Percentiles rank a stretch among this genome's conserved stretches.
Conservation (phyloP, 2,329 filamentous ascomycete genomes). For the Fusarium temperatum region DNA sequence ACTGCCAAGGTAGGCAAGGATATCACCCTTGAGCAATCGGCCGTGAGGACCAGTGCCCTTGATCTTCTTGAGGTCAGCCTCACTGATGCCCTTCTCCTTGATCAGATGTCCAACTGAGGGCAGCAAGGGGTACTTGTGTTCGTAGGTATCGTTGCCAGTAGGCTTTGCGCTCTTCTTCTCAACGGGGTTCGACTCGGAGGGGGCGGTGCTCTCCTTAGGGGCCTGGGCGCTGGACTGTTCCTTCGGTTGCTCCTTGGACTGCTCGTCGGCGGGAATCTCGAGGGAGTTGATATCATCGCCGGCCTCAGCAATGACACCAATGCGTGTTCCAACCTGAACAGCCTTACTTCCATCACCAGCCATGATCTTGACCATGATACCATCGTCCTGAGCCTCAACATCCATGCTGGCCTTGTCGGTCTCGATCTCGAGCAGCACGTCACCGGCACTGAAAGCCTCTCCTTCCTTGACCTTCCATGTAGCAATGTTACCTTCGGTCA, state of each 20-base stretch:
- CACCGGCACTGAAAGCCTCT: slow-evolving; percentile 81
- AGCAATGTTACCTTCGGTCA: slow-evolving; percentile 92
- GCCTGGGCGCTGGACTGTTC: slow-evolving; percentile 50
- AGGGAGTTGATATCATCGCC: slow-evolving; percentile 81
- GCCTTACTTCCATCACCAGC: slow-evolving; percentile 77
- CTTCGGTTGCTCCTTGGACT: slow-evolving; percentile 73
- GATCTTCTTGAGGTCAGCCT: slow-evolving; percentile 81
- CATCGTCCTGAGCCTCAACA: slow-evolving; percentile 91
- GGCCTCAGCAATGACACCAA: slow-evolving; percentile 82
- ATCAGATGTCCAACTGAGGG: slow-evolving; percentile 88
- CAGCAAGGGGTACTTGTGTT: slow-evolving; percentile 76
- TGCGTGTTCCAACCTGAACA: slow-evolving; percentile 80
- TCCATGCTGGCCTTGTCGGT: slow-evolving; percentile 97
- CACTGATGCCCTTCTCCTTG: slow-evolving; percentile 78
- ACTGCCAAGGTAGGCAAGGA: slow-evolving; percentile 86
- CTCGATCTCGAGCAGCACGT: slow-evolving; percentile 91
- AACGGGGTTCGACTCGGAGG: slow-evolving; percentile 47
- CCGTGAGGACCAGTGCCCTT: slow-evolving; percentile 87
- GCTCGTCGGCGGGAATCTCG: slow-evolving; percentile 77
- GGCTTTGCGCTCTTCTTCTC: slow-evolving; percentile 49
- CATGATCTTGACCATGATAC: slow-evolving; percentile 84
- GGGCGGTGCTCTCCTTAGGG: slow-evolving; percentile 50
- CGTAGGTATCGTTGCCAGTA: slow-evolving; percentile 60
- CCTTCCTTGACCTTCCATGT: slow-evolving; percentile 89
- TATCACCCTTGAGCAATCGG: slow-evolving; percentile 92